Evolutionary conservation across 2,329 filamentous ascomycete genomes (phyloP).

Genomic region (Diaporthe batatas): DNA sequence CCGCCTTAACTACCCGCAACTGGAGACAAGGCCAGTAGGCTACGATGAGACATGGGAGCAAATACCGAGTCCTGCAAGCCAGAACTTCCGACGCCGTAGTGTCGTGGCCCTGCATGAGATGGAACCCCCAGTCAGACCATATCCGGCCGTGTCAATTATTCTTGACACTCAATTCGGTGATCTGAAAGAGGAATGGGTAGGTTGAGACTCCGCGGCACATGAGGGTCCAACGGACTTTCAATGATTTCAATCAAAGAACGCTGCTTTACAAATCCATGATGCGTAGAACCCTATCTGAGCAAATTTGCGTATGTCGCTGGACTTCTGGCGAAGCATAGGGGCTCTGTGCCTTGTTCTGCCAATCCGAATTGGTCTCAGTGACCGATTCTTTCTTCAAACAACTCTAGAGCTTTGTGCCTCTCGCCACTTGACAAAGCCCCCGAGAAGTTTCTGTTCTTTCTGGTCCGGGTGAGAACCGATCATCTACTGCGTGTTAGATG

Average conservation of each 20-base stretch:
- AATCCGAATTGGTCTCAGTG: no score
- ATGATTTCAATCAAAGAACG: background rate
- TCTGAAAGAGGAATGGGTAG: slow-evolving; percentile 16
- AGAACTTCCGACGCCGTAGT: background rate
- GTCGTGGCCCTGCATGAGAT: slow-evolving; percentile 16
- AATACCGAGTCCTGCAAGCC: slow-evolving; percentile 2
- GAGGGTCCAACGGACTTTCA: background rate
- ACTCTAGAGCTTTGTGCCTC: background rate
- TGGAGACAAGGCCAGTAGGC: background rate
- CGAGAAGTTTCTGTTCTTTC: no score
- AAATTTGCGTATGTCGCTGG: no score
- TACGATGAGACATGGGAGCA: slow-evolving; percentile 2
- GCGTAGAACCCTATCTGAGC: background rate
- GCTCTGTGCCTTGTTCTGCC: no score
- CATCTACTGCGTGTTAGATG: background rate
- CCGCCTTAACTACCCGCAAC: background rate
- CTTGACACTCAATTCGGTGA: slow-evolving; percentile 4
- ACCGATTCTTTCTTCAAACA: background rate
- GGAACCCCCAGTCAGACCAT: slow-evolving; percentile 15
- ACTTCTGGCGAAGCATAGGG: background rate
- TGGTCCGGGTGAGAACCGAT: no score
- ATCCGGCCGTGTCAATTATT: slow-evolving; percentile 22
- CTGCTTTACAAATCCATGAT: background rate
- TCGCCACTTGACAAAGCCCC: background rate
- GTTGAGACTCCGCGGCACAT: background rate